These are phyloP conservation scores for Sequoia sempervirens DNA, from an alignment of 75 land plant species.

Conservation along the genomic window DNA sequence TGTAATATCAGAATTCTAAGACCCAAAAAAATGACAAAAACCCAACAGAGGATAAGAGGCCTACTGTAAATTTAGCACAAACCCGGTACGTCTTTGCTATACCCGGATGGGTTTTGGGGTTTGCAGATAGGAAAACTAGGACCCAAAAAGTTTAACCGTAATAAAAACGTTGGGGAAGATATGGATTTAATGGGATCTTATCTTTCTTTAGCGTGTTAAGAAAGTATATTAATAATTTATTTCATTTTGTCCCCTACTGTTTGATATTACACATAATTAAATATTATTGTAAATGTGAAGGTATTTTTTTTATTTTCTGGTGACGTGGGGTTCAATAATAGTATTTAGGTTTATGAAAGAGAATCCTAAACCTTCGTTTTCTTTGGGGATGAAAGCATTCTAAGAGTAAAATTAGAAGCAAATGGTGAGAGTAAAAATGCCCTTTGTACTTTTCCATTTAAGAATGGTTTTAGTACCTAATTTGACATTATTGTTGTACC, in stretches of 20 bases:
- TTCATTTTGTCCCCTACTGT: background rate
- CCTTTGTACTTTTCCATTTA: too few relatives aligned
- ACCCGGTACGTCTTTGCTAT: background rate
- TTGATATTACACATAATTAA: background rate
- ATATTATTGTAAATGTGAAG: too few relatives aligned
- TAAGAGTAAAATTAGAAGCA: too few relatives aligned
- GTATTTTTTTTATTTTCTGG: too few relatives aligned
- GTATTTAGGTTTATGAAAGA: background rate
- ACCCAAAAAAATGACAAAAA: background rate
- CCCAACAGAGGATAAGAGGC: background rate
- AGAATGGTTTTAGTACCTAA: too few relatives aligned
- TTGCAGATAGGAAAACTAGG: background rate
- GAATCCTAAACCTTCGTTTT: too few relatives aligned
- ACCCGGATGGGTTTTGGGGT: background rate
- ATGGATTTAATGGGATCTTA: background rate
- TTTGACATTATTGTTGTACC: too few relatives aligned
- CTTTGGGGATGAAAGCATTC: too few relatives aligned
- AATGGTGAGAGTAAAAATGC: too few relatives aligned
- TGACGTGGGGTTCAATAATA: background rate
- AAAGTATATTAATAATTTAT: background rate
- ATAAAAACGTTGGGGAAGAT: background rate
- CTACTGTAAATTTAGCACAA: background rate
- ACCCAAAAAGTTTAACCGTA: background rate
- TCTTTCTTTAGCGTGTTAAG: background rate
- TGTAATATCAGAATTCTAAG: background rate